Evolutionary conservation across 1,139 yeast species (phyloP), one percentile per base, ranked within the genome.

Genomic region (Yarrowia galli): DNA sequence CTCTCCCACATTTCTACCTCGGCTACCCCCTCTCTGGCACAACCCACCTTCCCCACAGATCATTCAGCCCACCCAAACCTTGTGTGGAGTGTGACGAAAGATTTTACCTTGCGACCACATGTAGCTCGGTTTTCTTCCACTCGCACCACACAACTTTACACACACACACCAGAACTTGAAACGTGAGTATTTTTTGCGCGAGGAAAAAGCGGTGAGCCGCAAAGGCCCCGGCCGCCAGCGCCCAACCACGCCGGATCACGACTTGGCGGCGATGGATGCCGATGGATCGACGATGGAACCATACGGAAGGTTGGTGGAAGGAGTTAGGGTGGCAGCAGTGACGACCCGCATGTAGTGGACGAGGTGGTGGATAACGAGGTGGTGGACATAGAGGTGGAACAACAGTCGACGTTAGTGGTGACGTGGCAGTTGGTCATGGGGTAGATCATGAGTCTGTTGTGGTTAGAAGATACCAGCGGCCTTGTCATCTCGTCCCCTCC

Each of bases 61-160:
- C 51, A 9, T 54, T 42, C 49, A 43, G 64, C 64, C 64, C 64
- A 58, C 64, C 51, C 64, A 58, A 58, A 58, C 64, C 64, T 58
- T 58, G 42, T 25, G 49, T 58, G 22, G 16, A 22, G 45, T 9
- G 51, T 58, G 51, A 58, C 64, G 64, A 58, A 58, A 58, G 64
- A 58, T 58, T 58, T 58, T 58, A 58, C 64, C 46, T 54, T 54
- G 61, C 61, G 61, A 40, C 35, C 49, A 56, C 38, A 58, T 15
- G 35, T 56, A 56, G 63, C 48, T 42, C 36, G 42, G 63, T 32
- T 58, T 43, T 58, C 64, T 58, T 58, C 64, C 42, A 58, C 63
- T 56, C 46, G 48, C 63, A 56, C 64, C 51, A 58, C 64, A 58
- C 64, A 58, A 42, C 49, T 43, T 28, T 40, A 40, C 48, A 56